Conservation (phyloP, 2,329 filamentous ascomycete genomes). For the Aspergillus pseudoterreus region DNA sequence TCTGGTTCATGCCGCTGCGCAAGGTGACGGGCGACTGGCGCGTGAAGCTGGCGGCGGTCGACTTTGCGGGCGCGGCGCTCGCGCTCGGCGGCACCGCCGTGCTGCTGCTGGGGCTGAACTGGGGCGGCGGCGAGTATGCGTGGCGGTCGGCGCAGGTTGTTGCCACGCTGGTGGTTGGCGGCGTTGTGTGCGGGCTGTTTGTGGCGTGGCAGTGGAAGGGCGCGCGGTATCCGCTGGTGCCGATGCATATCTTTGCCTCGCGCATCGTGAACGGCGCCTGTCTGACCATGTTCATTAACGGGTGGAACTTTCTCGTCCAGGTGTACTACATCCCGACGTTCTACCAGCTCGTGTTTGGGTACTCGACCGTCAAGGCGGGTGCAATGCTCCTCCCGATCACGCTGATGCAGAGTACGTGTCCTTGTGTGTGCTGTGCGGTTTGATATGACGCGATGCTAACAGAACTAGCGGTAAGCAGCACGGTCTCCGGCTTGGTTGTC, state of each 20-base stretch:
- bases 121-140: conserved; percentile 57
- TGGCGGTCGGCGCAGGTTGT: conserved; percentile 57
- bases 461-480: conserved; percentile 43
- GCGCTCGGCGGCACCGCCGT: conserved; percentile 45
- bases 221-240: conserved; percentile 18
- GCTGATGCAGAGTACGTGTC: conserved; percentile 38
- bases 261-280: conserved; percentile 54
- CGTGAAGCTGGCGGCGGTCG: conserved; percentile 49
- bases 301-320: conserved; percentile 59
- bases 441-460: conserved; percentile 15
- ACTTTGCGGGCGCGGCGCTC: conserved; percentile 48
- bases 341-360: conserved; percentile 53
- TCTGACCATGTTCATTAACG: conserved; percentile 56
- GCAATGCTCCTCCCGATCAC: conserved; percentile 51
- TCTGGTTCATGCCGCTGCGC: conserved; percentile 57
- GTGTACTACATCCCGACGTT: conserved; percentile 62
- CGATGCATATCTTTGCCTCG: conserved; percentile 53
- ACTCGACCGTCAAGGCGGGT: conserved; percentile 46
- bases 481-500: conserved; percentile 51
- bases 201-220: conserved; percentile 36
- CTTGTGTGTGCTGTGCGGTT: background rate
- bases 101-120: conserved; percentile 52
- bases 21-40: conserved; percentile 53
- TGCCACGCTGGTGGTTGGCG: conserved; percentile 51
- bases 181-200: conserved; percentile 24